Evolutionary conservation across 345 rosid species (phyloP), one percentile per base, ranked within the genome.

Genomic region (Populus ilicifolia): DNA sequence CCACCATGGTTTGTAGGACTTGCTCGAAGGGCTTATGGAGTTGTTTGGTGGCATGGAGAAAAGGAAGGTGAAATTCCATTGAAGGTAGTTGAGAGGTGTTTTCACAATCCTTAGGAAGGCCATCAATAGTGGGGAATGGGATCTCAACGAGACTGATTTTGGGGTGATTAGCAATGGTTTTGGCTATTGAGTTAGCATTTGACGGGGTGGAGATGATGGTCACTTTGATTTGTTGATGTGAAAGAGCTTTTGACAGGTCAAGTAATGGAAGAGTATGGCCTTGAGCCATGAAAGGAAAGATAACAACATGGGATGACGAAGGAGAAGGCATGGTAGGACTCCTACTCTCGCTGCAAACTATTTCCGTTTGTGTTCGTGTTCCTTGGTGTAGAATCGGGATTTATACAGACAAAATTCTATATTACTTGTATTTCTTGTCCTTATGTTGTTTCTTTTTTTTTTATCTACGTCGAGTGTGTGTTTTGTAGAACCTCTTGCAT

Each of bases 201-300:
- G 71, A 71, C 20, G 85, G 84, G 48, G 89, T 89, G 0, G 92
- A 86, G 71, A 89, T 72, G 65, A 89, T 83, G 35, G 88, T 88
- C 64, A 88, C 48, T 2, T 67, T 78, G 62, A 86, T 79, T 5
- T 89, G 85, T 0, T 75, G 86, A 41, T 48, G 79, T 7, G 96
- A 87, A 63, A 89, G 72, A 70, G 87, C 82, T 76, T 81, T 84
- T 14, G 90, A 85, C 0, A 87, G 77, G 82, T 89, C 90, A 0
- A 86, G 74, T 81, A 88, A 78, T 16, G 93, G 91, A 27, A 88
- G 88, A 77, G 86, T 80, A 70, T 90, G 92, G 70, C 94, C 89
- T 63, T 77, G 89, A 76, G 92, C 89, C 88, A 89, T 89, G 75
- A 86, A 89, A 12, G 94, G 94, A 29, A 90, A 82, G 8, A 82